Evolutionary conservation across 441 rosid genomes (phyloP).

Genomic region (Sinapis alba): DNA sequence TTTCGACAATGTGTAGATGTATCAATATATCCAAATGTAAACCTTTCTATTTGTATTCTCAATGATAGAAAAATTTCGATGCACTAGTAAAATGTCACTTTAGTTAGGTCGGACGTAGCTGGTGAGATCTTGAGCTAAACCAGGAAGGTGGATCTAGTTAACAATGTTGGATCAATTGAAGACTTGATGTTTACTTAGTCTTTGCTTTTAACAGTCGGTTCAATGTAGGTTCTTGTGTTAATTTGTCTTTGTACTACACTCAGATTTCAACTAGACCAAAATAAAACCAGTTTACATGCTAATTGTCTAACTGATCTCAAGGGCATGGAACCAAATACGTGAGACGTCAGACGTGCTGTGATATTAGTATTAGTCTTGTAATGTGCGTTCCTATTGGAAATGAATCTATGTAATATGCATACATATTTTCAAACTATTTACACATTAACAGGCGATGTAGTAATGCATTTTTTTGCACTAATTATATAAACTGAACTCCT

Average conservation of each 20-base stretch:
- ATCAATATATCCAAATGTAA: background rate
- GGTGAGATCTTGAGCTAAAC: background rate
- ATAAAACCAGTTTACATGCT: background rate
- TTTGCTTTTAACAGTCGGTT: background rate
- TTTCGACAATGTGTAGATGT: background rate
- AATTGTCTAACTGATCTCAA: no score
- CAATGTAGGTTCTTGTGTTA: background rate
- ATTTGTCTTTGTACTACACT: background rate
- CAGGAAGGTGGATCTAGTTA: background rate
- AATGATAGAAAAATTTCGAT: background rate
- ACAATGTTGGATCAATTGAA: background rate
- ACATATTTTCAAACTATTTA: background rate
- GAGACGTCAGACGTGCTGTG: background rate
- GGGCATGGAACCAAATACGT: background rate
- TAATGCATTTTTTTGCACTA: conserved; percentile 12
- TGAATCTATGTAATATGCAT: background rate
- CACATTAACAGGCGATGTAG: no score
- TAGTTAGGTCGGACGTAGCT: background rate
- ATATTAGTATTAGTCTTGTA: background rate
- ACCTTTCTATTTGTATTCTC: background rate
- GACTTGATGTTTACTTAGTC: background rate
- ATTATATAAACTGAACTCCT: conserved; percentile 7
- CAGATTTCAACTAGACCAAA: background rate
- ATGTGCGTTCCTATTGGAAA: background rate
- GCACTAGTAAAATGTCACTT: background rate